A percentile compares a stretch with the other conserved stretches of the same genome.
Evolutionary conservation across 805 yeast species (phyloP).

Genomic region (Pichia deserticola): DNA sequence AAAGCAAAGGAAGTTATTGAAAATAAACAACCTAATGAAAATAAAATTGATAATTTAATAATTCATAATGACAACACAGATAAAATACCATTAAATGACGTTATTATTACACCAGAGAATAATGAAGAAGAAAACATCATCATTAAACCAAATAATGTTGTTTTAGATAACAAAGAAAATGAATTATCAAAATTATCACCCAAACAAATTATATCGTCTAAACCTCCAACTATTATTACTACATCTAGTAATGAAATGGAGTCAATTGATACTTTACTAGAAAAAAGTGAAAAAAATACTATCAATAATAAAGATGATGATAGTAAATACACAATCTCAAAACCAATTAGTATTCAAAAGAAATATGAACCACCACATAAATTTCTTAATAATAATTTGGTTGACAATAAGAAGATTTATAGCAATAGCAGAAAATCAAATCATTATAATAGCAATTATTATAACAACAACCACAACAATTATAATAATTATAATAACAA

Average conservation of each 20-base stretch:
- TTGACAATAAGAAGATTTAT: neutral
- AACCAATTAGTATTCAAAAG: conserved; percentile 4
- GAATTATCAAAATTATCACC: neutral
- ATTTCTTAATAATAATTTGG: neutral
- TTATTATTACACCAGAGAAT: no score
- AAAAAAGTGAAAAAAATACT: neutral
- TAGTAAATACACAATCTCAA: neutral
- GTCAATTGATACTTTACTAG: conserved; percentile 1
- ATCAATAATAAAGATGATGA: neutral
- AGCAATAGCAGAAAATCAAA: no score
- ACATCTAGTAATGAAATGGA: neutral
- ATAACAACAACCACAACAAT: neutral
- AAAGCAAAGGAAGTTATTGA: neutral
- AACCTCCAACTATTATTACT: neutral
- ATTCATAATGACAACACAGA: neutral
- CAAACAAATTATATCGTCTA: neutral
- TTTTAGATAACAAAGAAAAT: neutral
- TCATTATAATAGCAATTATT: neutral
- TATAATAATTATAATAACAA: neutral
- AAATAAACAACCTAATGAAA: neutral
- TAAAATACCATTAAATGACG: neutral
- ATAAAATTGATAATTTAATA: no score
- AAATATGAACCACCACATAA: conserved; percentile 13
- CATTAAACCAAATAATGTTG: no score
- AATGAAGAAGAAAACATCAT: no score